Evolutionary conservation across 768 basidiomycete genomes (phyloP), one percentile per base, ranked within the genome.

Genomic region (Mycena venus): DNA sequence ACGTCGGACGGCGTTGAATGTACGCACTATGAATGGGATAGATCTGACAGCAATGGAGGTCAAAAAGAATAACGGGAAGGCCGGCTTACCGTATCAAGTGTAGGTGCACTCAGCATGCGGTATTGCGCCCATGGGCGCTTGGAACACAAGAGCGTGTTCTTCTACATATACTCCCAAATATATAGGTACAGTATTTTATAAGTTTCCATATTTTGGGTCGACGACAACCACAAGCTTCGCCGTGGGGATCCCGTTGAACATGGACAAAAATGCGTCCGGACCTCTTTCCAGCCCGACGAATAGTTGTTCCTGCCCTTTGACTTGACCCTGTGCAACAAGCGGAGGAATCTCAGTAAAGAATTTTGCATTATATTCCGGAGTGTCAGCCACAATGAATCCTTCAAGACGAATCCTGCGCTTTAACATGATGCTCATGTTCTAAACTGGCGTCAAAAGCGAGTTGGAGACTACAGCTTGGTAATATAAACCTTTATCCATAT

Each of bases 211-310:
- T 25, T 56, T 32, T 34, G 51, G 42, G 34, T 68, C 80, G 10
- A 84, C 80, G 17, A 81, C 62, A 38, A 87, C 75, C 31, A 86
- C 84, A 34, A 77, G 80, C 79, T 87, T 87, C 5, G 80, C 85
- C 6, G 75, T 80, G 74, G 85, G 82, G 27, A 58, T 73, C 4
- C 85, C 85, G 40, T 73, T 79, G 79, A 83, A 81, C 44, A 86
- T 79, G 27, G 81, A 81, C 12, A 78, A 14, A 25, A 87, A 78
- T 27, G 82, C 85, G 71, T 84, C 70, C 3, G 82, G 82, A 1
- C 80, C 81, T 31, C 78, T 68, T 66, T 84, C 79, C 10, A 87
- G 75, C 25, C 85, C 82, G 34, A 74, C 53, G 61, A 78, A 72
- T 51, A 79, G 44, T 58, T 85, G 74, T 75, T 87, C 82, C 68